Evolutionary conservation across 352 stramenopile genomes (phyloP).

Genomic region (Saprolegnia parasitica): DNA sequence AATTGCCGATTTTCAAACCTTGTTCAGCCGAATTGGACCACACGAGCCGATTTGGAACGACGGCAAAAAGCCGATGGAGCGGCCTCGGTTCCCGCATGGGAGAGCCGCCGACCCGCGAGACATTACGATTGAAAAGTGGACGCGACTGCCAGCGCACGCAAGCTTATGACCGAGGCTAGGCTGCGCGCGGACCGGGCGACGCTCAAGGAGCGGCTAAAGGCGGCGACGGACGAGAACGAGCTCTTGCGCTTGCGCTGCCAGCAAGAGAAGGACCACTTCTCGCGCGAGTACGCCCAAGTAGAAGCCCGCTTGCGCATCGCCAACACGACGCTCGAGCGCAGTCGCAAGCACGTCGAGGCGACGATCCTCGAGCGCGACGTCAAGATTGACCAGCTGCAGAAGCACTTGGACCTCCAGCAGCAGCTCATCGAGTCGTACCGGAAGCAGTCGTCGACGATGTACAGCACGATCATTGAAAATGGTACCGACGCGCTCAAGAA

Average conservation of each 20-base stretch:
- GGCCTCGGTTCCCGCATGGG: no score
- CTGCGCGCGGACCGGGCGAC: not conserved
- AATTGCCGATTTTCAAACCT: no score
- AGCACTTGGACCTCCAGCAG: slow-evolving; percentile 3
- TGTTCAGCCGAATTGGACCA: no score
- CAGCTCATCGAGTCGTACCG: slow-evolving; percentile 14
- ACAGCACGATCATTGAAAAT: not conserved
- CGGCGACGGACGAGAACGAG: slow-evolving; percentile 5
- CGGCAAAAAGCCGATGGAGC: not conserved
- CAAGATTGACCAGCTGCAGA: slow-evolving; percentile 14
- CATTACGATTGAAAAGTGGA: not conserved
- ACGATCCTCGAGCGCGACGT: slow-evolving; percentile 11
- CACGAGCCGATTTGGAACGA: no score
- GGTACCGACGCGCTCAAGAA: not conserved
- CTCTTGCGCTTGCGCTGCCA: not conserved
- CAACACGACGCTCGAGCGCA: slow-evolving; percentile 17
- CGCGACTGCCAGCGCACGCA: not conserved
- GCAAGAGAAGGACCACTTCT: slow-evolving; percentile 13
- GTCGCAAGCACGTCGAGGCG: not conserved
- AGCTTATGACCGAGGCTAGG: not conserved
- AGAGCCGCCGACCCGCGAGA: not conserved
- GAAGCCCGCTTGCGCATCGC: slow-evolving; percentile 5
- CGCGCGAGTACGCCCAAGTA: not conserved
- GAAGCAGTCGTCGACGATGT: slow-evolving; percentile 4
- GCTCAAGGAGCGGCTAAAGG: slow-evolving; percentile 9